These are phyloP conservation scores for Symbiodinium natans DNA, from an alignment of 73 alveolate genomes.

Conservation along the genomic window DNA sequence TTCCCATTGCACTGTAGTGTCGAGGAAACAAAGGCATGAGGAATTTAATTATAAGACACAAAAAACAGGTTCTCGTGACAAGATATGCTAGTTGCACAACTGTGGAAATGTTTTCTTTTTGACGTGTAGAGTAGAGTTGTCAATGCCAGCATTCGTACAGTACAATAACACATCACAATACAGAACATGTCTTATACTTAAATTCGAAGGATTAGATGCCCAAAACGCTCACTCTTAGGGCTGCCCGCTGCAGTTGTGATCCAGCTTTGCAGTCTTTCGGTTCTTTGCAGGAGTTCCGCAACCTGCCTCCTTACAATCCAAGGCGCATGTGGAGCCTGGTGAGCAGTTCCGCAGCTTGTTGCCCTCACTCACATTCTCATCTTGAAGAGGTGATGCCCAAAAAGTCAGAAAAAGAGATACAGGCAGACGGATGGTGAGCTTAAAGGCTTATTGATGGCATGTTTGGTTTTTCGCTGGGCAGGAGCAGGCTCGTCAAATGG, in stretches of 20 bases:
- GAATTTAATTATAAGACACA: no score
- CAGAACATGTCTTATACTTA: no score
- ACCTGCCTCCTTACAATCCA: background rate
- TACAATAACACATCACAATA: no score
- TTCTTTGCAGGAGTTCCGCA: background rate
- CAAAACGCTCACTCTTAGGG: no score
- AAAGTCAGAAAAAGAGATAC: background rate
- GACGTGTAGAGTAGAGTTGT: no score
- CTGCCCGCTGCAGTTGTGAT: background rate
- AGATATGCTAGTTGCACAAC: no score
- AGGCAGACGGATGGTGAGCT: background rate
- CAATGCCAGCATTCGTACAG: no score
- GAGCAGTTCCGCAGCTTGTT: background rate
- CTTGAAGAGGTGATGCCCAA: background rate
- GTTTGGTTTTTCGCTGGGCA: background rate
- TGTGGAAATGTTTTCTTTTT: no score
- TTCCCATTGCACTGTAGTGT: no score
- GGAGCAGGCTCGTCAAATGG: constrained; percentile 92
- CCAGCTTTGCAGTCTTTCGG: background rate
- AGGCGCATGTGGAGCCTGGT: background rate
- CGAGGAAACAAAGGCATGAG: no score
- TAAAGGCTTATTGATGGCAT: background rate
- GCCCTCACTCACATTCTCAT: background rate
- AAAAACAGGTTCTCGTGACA: no score
- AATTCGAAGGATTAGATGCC: no score